Evolutionary conservation across 1,284 basidiomycete species (phyloP).

Genomic region (Ganoderma sinense): DNA sequence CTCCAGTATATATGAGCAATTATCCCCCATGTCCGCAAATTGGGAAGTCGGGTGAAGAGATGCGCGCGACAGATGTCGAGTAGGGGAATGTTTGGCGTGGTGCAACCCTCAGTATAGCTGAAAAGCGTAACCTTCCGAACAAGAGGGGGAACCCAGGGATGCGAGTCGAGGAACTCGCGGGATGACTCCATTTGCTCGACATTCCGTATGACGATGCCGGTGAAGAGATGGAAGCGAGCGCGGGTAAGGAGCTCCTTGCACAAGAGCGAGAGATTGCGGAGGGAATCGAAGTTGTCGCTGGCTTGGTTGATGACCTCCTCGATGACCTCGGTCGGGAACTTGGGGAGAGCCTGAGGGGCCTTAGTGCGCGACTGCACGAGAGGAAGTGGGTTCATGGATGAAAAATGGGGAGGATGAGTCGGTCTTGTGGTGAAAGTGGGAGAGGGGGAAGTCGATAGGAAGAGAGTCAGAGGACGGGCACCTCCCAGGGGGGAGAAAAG

Average conservation of each 20-base stretch:
- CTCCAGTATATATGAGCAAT: not conserved
- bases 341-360: no score
- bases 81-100: not conserved
- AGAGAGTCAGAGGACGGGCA: no score
- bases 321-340: no score
- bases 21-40: not conserved
- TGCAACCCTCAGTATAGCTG: no score
- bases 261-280: not conserved
- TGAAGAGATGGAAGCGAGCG: not conserved
- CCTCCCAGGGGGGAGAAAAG: no score
- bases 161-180: not conserved
- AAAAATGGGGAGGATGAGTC: no score
- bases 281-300: not conserved
- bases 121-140: not conserved
- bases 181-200: not conserved
- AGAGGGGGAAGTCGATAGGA: no score
- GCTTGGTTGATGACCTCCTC: not conserved
- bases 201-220: not conserved
- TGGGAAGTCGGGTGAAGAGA: not conserved
- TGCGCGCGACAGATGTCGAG: not conserved
- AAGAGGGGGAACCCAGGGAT: not conserved
- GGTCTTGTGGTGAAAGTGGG: no score
- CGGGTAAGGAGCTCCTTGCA: not conserved
- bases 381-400: no score
- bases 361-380: no score